Conservation (phyloP, 495 filamentous ascomycete genomes). For the Penicillium macrosclerotiorum region DNA sequence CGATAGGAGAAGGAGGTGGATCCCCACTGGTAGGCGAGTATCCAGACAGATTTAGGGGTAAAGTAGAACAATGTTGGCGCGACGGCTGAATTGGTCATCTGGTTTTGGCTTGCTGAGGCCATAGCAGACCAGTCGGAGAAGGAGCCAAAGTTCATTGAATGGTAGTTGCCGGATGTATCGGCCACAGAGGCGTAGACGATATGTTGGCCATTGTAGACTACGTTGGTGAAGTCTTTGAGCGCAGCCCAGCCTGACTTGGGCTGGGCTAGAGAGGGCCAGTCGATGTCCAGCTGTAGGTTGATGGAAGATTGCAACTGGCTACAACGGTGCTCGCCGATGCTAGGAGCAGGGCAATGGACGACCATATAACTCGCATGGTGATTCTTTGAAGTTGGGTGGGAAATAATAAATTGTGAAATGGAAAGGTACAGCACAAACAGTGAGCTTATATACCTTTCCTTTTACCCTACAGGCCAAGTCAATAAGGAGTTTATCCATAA, state of each 20-base stretch:
- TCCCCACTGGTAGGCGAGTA: constrained; percentile 62
- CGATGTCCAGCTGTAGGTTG: constrained; percentile 55
- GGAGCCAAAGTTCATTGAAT: constrained; percentile 56
- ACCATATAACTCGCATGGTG: constrained; percentile 1
- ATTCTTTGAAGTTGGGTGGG: background rate
- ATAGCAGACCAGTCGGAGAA: constrained; percentile 56
- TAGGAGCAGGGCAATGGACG: background rate
- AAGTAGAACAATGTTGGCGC: constrained; percentile 64
- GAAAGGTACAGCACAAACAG: background rate
- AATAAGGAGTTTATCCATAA: background rate
- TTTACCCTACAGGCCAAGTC: background rate
- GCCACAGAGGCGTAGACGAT: constrained; percentile 52
- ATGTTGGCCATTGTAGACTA: constrained; percentile 52
- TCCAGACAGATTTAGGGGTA: constrained; percentile 55
- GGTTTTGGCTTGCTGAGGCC: constrained; percentile 51
- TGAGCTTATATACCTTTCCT: background rate
- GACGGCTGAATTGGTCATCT: constrained; percentile 48
- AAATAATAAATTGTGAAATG: background rate
- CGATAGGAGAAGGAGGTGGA: constrained; percentile 55
- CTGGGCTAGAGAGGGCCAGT: constrained; percentile 42
- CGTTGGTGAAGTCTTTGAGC: constrained; percentile 59
- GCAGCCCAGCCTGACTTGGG: constrained; percentile 52
- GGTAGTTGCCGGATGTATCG: constrained; percentile 39
- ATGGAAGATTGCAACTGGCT: constrained; percentile 49
- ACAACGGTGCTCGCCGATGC: constrained; percentile 5